Evolutionary conservation across 768 basidiomycete genomes (phyloP), one percentile per base, ranked within the genome.

Genomic region (Leccinum incarnatum): DNA sequence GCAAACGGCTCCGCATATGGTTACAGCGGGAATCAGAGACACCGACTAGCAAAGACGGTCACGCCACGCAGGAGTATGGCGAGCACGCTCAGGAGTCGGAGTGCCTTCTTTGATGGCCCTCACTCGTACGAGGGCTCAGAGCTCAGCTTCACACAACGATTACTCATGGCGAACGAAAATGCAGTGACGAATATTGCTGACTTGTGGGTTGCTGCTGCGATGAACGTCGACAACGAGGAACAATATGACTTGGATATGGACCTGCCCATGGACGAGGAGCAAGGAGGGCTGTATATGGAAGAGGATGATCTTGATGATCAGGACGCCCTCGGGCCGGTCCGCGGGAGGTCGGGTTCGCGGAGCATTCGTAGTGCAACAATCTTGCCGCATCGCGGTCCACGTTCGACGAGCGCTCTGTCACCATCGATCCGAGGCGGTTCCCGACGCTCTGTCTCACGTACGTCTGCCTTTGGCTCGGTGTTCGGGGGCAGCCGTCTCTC

Each of bases 121-220:
- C 78, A 82, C 23, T 69, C 76, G 23, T 70, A 68, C 42, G 77
- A 76, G 8, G 76, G 77, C 0, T 65, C 78, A 34, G 88, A 89
- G 63, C 80, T 93, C 53, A 93, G 91, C 66, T 93, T 98, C 63
- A 89, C 95, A 0, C 92, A 96, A 70, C 82, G 93, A 59, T 69
- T 96, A 23, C 75, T 96, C 47, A 86, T 95, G 78, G 96, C 96
- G 19, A 97, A 97, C 73, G 95, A 97, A 74, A 91, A 93, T 65
- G 89, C 93, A 12, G 94, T 95, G 5, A 95, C 93, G 57, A 93
- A 89, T 64, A 91, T 99, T 67, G 92, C 94, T 23, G 96, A 98
- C 74, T 78, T 99, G 21, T 99, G 97, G 97, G 93, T 98, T 53
- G 93, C 94, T 5, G 91, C 95, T 19, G 97, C 96, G 6, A 93